Conservation (phyloP, 2,329 filamentous ascomycete species). For the Cercospora beticola region DNA sequence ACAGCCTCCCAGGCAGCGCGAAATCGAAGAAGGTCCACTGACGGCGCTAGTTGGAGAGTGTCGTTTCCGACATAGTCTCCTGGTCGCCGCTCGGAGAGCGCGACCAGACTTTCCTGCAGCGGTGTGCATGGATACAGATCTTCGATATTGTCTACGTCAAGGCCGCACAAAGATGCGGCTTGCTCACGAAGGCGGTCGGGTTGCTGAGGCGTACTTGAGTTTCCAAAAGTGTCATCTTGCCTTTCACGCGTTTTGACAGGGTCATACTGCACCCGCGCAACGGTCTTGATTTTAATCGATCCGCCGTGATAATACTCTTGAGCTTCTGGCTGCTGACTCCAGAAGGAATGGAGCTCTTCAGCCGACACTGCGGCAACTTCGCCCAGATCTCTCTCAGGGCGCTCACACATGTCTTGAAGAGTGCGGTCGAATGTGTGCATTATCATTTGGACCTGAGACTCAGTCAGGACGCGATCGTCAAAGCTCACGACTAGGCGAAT, state of each 20-base stretch:
- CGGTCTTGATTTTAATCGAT: background rate
- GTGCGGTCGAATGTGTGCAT: conserved; percentile 1
- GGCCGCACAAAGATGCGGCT: background rate
- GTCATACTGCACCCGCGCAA: background rate
- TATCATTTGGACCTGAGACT: background rate
- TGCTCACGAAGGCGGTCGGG: background rate
- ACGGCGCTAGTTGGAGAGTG: background rate
- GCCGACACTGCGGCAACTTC: background rate
- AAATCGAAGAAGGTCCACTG: conserved; percentile 37
- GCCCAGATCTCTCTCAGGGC: background rate
- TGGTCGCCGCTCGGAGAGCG: conserved; percentile 52
- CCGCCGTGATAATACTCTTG: background rate
- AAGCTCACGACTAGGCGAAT: conserved; percentile 1
- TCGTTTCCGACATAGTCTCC: conserved; percentile 55
- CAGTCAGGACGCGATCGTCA: conserved; percentile 4
- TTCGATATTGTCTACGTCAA: conserved; percentile 35
- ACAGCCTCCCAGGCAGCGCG: conserved; percentile 42
- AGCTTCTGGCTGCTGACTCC: background rate
- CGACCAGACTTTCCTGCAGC: conserved; percentile 45
- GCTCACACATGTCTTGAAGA: background rate
- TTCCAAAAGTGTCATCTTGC: background rate
- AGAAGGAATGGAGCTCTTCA: conserved; percentile 2
- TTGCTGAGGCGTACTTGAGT: background rate
- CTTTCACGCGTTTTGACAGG: background rate
- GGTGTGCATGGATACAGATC: conserved; percentile 50